phyloP scores from a whole-genome alignment of 2,329 filamentous ascomycete genomes.

The Thelonectria rubi region DNA sequence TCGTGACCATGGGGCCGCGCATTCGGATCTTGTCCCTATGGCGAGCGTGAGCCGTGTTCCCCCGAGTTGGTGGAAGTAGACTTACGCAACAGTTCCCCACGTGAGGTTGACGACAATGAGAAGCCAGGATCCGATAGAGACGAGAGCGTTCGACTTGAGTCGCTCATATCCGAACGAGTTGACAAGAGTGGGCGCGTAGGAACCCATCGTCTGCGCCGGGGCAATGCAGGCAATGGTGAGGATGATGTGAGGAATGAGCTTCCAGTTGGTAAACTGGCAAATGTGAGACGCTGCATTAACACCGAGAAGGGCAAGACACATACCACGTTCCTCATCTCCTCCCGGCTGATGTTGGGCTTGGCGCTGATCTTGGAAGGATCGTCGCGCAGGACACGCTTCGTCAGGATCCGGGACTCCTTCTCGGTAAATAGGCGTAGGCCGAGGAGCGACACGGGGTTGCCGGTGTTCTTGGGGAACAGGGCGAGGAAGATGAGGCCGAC shows the following conservation, averaged over 20 bases:
- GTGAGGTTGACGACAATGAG: constrained; percentile 45
- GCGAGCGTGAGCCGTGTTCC: constrained; percentile 1
- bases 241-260: constrained; percentile 46
- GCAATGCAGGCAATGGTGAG: constrained; percentile 33
- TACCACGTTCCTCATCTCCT: constrained; percentile 48
- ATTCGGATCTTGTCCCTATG: constrained; percentile 33
- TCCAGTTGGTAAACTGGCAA: constrained; percentile 49
- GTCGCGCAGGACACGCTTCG: constrained; percentile 41
- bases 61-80: neutral
- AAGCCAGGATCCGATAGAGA: constrained; percentile 49
- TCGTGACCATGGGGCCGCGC: constrained; percentile 31
- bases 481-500: constrained; percentile 31
- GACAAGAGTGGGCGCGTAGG: constrained; percentile 41
- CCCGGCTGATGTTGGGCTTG: constrained; percentile 43
- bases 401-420: constrained; percentile 48
- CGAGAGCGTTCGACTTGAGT: constrained; percentile 44
- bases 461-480: constrained; percentile 33
- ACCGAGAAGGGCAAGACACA: neutral
- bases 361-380: constrained; percentile 46
- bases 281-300: neutral
- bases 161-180: constrained; percentile 47
- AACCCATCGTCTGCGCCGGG: constrained; percentile 29
- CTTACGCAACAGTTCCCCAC: constrained; percentile 41
- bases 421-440: constrained; percentile 46
- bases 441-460: constrained; percentile 45